Base-by-base conservation (phyloP, 2,329 filamentous ascomycete species). In the Colletotrichum tanaceti region DNA sequence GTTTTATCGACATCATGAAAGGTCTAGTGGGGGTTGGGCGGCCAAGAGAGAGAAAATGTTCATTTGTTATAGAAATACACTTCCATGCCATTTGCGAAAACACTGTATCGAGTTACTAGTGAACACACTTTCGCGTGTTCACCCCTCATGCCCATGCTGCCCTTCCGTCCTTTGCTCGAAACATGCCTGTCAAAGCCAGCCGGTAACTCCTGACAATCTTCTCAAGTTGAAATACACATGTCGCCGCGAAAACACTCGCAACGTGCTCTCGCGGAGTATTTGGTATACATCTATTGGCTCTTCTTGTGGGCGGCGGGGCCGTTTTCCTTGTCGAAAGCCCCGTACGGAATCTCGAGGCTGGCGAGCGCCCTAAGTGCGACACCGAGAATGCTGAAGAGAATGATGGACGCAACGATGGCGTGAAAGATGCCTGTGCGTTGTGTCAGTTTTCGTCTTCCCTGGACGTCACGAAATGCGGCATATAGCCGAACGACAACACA, bases 241-340 rank as follows among this genome's bases (percentile, higher is more conserved):
- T 49, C 43, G 55, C 38, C 24, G n/a, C 18, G n/a, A 16, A 49
- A 53, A 28, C 35, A 24, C 32, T 32, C 18, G 18, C 11, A 9
- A 22, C 11, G 18, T 18, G 43, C 39, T 53, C n/a, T 28, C 6
- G n/a, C 24, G 47, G 24, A 49, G 50, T 22, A 35, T 46, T 39
- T 63, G 47, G 46, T 44, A 70, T 79, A 81, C 73, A 85, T 86
- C 80, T 90, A 86, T 83, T 93, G 97, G 88, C 94, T 97, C 81
- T 93, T 97, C 88, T 94, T 97, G 81, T 97, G 93, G 39, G 91
- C 91, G 44, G 89, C 85, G n/a, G 93, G 93, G 0, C 94, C 93
- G 85, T 93, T 97, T 74, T 98, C 95, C 85, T 97, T 98, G 78
- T 97, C 95, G 77, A 98, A 99, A 1, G 96, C 94, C 71, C 92